Conservation (phyloP, 1,284 basidiomycete species). For the Apiotrichum sp. region DNA sequence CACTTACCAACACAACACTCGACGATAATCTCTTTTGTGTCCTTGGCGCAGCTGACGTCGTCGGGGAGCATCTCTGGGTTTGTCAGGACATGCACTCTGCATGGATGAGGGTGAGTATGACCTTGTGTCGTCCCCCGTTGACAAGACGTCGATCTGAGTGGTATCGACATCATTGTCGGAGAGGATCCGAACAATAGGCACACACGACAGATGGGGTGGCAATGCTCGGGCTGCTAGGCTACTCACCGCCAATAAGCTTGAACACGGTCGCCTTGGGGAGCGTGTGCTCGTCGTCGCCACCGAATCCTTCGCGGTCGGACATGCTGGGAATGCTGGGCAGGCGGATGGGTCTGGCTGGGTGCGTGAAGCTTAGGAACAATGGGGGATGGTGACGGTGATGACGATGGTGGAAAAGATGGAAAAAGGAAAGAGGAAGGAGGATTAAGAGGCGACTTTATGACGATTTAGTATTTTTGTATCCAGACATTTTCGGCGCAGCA, state of each 20-base stretch:
- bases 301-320: constrained; percentile 40
- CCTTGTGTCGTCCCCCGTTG: too few species aligned
- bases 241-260: constrained; percentile 86
- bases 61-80: constrained; percentile 75
- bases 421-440: too few species aligned
- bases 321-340: constrained; percentile 16
- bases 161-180: too few species aligned
- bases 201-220: not conserved
- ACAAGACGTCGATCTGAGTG: too few species aligned
- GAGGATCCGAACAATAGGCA: too few species aligned
- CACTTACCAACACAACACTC: constrained; percentile 93
- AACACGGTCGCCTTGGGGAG: constrained; percentile 95
- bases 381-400: not conserved
- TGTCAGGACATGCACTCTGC: too few species aligned
- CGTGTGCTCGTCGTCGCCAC: constrained; percentile 80
- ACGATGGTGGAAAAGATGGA: too few species aligned
- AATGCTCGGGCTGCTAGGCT: not conserved
- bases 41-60: constrained; percentile 88
- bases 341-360: not conserved
- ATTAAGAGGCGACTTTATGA: too few species aligned
- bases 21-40: constrained; percentile 91
- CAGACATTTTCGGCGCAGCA: too few species aligned
- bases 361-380: not conserved
- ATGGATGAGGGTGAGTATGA: too few species aligned
- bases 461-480: too few species aligned